Evolutionary conservation across 1,139 yeast genomes (phyloP).

Genomic region (Pichia sp.): DNA sequence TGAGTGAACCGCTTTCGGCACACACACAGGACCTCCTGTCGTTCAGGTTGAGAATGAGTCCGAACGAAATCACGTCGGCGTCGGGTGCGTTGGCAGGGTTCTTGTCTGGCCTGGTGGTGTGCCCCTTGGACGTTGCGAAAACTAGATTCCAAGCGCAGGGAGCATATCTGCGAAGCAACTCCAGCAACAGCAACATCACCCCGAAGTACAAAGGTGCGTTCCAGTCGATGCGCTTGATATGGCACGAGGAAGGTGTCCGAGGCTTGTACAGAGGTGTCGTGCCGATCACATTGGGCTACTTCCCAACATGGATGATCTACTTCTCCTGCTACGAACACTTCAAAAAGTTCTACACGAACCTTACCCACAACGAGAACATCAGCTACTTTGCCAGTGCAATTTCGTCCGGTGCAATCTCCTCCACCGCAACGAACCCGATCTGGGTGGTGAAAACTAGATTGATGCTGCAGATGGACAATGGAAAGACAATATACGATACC

Average conservation of each 20-base stretch:
- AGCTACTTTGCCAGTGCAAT: slow-evolving; percentile 77
- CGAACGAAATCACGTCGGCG: slow-evolving; percentile 48
- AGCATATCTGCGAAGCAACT: slow-evolving; percentile 35
- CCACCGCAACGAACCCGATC: slow-evolving; percentile 88
- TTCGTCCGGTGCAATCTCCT: slow-evolving; percentile 83
- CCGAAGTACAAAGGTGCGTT: slow-evolving; percentile 52
- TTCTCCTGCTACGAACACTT: slow-evolving; percentile 84
- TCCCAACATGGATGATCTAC: slow-evolving; percentile 97
- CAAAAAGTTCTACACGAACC: slow-evolving; percentile 46
- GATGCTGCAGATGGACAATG: slow-evolving; percentile 75
- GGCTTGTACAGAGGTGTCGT: slow-evolving; percentile 89
- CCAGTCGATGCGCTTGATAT: slow-evolving; percentile 57
- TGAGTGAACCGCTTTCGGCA: slow-evolving; percentile 16
- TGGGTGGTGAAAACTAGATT: slow-evolving; percentile 96
- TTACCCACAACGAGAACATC: slow-evolving; percentile 44
- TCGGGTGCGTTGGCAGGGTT: slow-evolving; percentile 94
- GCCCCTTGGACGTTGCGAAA: slow-evolving; percentile 92
- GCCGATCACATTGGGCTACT: slow-evolving; percentile 87
- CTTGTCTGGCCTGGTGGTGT: slow-evolving; percentile 82
- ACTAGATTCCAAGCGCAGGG: slow-evolving; percentile 96
- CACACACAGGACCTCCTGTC: slow-evolving; percentile 18
- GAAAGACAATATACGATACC: slow-evolving; percentile 38
- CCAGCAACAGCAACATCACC: slow-evolving; percentile 16
- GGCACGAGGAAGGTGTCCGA: slow-evolving; percentile 69
- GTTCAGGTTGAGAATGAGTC: slow-evolving; percentile 22